These are phyloP conservation scores for Elymus sibiricus DNA, from an alignment of 176 grass and related monocot species.

Conservation along the genomic window DNA sequence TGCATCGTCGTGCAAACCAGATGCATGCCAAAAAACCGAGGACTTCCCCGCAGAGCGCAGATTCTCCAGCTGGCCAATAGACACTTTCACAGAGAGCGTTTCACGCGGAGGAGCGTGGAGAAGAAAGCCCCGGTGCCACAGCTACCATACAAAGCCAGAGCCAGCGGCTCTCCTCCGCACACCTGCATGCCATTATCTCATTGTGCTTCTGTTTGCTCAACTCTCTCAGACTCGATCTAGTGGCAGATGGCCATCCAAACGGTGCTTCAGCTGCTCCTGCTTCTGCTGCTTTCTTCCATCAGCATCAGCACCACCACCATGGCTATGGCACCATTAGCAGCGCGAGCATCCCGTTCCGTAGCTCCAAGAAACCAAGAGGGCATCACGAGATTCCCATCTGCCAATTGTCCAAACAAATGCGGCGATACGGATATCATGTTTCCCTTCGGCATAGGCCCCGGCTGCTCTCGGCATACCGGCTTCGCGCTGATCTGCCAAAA, in stretches of 20 bases:
- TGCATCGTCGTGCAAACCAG: not conserved
- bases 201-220: not conserved
- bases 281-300: not conserved
- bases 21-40: not conserved
- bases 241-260: not conserved
- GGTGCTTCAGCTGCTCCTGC: not conserved
- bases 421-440: not conserved
- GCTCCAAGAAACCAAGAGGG: not conserved
- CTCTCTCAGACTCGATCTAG: not conserved
- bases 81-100: too few species aligned
- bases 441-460: conserved; percentile 25
- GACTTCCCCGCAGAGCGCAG: not conserved
- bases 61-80: too few species aligned
- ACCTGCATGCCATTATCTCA: not conserved
- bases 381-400: not conserved
- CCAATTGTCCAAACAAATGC: conserved; percentile 7
- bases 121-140: not conserved
- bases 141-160: not conserved
- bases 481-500: conserved; percentile 40
- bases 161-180: not conserved
- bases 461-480: not conserved
- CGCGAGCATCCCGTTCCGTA: not conserved
- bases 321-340: not conserved
- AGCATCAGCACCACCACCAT: not conserved
- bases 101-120: not conserved